phyloP scores from a whole-genome alignment of 306 rosid species.

The Cucumis sativus region DNA sequence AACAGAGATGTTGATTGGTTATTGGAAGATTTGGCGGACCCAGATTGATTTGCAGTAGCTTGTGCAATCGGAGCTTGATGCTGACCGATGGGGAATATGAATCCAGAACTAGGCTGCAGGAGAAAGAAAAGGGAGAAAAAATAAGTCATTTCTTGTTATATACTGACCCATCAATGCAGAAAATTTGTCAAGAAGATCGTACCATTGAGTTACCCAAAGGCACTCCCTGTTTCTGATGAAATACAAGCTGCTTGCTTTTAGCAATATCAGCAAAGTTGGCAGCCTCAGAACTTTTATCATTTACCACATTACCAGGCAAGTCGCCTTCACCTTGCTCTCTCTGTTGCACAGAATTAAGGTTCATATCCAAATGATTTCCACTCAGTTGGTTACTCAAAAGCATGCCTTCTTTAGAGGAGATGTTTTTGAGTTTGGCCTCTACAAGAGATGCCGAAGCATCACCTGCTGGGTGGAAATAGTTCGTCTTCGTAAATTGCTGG shows the following conservation, averaged over 20 bases:
- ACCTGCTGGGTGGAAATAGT: constrained; percentile 15
- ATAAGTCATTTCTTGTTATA: not conserved
- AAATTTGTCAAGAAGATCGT: constrained; percentile 16
- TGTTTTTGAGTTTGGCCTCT: constrained; percentile 28
- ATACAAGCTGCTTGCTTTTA: constrained; percentile 23
- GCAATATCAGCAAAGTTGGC: constrained; percentile 21
- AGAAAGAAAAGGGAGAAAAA: constrained; percentile 18
- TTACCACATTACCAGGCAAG: constrained; percentile 15
- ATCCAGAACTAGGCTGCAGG: constrained; percentile 41
- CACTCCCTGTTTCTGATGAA: constrained; percentile 24
- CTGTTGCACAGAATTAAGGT: constrained; percentile 14
- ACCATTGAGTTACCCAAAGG: constrained; percentile 35
- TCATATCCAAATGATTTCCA: constrained; percentile 17
- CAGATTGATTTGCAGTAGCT: constrained; percentile 24
- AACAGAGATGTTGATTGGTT: constrained; percentile 19
- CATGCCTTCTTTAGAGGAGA: constrained; percentile 20
- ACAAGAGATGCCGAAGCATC: constrained; percentile 23
- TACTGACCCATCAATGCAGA: not conserved
- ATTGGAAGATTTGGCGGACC: constrained; percentile 17
- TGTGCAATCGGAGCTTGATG: constrained; percentile 31
- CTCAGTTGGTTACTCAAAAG: constrained; percentile 19
- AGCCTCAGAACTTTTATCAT: constrained; percentile 18
- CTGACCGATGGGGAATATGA: constrained; percentile 25
- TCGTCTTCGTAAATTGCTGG: constrained; percentile 32
- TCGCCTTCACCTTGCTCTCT: constrained; percentile 17